These are phyloP conservation scores for Aspergillus biplanus DNA, from an alignment of 495 filamentous ascomycete genomes.

Conservation along the genomic window DNA sequence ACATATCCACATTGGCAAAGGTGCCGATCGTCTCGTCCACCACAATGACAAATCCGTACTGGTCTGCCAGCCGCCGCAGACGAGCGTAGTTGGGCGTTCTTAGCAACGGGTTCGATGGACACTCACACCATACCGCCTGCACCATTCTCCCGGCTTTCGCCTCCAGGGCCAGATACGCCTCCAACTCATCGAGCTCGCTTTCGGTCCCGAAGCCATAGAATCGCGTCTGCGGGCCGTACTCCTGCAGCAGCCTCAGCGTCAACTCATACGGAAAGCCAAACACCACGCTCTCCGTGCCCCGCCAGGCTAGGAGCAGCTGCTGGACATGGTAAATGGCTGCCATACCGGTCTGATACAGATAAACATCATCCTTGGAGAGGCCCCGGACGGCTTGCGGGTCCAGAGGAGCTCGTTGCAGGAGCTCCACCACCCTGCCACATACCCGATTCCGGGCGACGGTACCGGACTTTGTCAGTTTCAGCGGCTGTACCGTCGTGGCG, in stretches of 20 bases:
- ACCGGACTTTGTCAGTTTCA: too few species aligned
- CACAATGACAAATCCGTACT: constrained; percentile 8
- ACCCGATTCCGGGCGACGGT: too few species aligned
- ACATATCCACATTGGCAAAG: constrained; percentile 2
- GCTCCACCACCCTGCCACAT: too few species aligned
- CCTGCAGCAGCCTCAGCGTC: background rate
- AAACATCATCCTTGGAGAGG: background rate
- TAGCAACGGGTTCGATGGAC: constrained; percentile 6
- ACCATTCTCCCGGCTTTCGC: too few species aligned
- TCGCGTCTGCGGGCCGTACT: background rate
- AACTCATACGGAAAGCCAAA: background rate
- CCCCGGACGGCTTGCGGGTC: too few species aligned
- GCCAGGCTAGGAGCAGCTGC: background rate
- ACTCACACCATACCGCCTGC: constrained; percentile 7
- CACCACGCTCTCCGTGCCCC: background rate
- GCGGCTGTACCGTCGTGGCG: too few species aligned
- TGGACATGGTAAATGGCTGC: background rate
- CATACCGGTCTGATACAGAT: constrained; percentile 11
- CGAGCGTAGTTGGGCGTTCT: background rate
- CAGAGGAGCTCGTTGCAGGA: too few species aligned
- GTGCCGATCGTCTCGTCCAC: constrained; percentile 10
- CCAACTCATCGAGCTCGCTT: constrained; percentile 6
- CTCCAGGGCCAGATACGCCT: constrained; percentile 1
- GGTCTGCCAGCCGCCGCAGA: background rate
- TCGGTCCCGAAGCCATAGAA: constrained; percentile 2